A percentile compares a stretch with the other conserved stretches of the same genome.
Conservation (phyloP, 148 eudicot species). For the Oxyria digyna region DNA sequence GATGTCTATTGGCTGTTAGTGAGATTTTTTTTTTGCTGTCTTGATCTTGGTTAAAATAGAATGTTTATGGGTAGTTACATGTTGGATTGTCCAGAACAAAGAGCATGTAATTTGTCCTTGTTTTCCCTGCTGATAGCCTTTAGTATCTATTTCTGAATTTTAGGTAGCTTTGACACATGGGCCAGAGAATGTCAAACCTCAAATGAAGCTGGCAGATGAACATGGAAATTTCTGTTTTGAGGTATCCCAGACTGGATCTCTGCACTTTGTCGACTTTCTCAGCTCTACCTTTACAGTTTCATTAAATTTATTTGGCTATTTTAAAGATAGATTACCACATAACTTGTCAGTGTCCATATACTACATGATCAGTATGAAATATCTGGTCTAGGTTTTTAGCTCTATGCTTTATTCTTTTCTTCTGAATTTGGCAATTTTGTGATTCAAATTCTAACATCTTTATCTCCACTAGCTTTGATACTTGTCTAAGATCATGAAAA, state of each 20-base stretch:
- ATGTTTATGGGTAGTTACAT: too few relatives aligned
- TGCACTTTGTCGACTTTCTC: neutral
- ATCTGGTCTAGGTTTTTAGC: neutral
- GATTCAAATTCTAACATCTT: neutral
- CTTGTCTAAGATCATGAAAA: neutral
- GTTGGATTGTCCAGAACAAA: neutral
- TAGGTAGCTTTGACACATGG: conserved; percentile 99
- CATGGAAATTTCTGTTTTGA: conserved; percentile 82
- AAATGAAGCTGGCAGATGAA: conserved; percentile 62
- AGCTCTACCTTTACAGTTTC: neutral
- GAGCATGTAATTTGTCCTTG: neutral
- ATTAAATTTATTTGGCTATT: neutral
- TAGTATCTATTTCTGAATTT: conserved; percentile 11
- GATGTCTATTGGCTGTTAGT: too few relatives aligned
- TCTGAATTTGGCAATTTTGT: neutral
- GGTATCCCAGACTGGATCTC: conserved; percentile 30
- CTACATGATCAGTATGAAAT: neutral
- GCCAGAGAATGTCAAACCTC: conserved; percentile 95
- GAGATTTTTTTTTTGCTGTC: neutral
- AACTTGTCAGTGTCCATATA: neutral
- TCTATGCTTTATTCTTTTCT: neutral
- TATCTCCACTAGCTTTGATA: too few relatives aligned
- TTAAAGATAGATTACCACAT: neutral
- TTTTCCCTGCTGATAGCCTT: neutral
- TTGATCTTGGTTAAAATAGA: neutral